These are phyloP conservation scores for Alloteropsis semialata DNA, from an alignment of 176 grass and related monocot species.

Conservation along the genomic window DNA sequence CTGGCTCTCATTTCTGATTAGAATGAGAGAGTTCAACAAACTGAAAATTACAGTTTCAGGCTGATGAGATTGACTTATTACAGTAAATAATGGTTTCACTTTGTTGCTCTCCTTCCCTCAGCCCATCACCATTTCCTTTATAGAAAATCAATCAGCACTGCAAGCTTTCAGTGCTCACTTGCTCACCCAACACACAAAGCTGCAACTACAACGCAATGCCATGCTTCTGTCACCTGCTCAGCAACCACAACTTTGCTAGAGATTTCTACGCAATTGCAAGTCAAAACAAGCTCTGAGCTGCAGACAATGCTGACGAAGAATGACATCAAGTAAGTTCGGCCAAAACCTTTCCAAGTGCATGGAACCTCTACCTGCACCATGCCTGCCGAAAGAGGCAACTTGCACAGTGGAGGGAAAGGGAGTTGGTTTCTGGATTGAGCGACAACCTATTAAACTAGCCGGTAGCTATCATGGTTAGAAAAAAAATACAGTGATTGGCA, in stretches of 20 bases:
- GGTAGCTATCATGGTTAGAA: not conserved
- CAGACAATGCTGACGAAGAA: not conserved
- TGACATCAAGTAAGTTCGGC: not conserved
- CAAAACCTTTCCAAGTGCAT: conserved; percentile 6
- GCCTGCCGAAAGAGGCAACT: conserved; percentile 23
- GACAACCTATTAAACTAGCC: not conserved
- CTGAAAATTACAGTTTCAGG: not conserved
- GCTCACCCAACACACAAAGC: not conserved
- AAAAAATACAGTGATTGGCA: not conserved
- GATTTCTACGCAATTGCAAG: not conserved
- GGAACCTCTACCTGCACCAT: not conserved
- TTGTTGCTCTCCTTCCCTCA: not conserved
- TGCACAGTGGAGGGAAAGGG: not conserved
- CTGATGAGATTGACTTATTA: too few species aligned
- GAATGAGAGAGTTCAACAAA: not conserved
- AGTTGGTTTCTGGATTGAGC: not conserved
- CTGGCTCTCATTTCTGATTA: not conserved
- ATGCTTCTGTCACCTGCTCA: too few species aligned
- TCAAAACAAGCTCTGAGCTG: not conserved
- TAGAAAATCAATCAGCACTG: not conserved
- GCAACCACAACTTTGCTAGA: not conserved
- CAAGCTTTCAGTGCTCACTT: not conserved
- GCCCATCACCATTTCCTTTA: not conserved
- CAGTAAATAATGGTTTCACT: not conserved
- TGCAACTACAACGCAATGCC: not conserved